These are phyloP conservation scores for Trichocladium uniseriatum DNA, from an alignment of 495 filamentous ascomycete species.

Conservation along the genomic window DNA sequence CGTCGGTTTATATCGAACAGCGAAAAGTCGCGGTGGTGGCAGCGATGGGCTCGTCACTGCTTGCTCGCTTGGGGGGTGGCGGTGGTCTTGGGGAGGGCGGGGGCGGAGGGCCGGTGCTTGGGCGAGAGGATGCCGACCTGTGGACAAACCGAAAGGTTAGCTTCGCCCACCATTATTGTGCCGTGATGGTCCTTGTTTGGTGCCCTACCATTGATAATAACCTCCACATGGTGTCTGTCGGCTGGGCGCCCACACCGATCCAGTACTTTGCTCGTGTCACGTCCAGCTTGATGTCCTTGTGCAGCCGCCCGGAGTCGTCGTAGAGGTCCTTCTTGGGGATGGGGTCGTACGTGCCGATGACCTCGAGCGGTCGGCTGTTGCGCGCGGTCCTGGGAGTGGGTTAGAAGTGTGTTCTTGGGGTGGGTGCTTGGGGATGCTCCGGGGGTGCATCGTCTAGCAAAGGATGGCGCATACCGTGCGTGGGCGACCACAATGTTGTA, in stretches of 20 bases:
- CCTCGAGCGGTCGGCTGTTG: conserved; percentile 81
- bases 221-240: conserved; percentile 80
- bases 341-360: conserved; percentile 91
- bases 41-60: neutral
- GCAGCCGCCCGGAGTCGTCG: conserved; percentile 55
- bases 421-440: neutral
- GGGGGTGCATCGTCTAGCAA: no score
- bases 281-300: conserved; percentile 89
- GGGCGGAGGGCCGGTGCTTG: conserved; percentile 23
- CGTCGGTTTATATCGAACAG: no score
- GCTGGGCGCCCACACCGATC: conserved; percentile 94
- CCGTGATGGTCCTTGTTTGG: neutral
- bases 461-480: conserved; percentile 59
- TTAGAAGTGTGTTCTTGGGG: conserved; percentile 1
- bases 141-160: neutral
- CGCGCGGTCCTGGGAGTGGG: conserved; percentile 54
- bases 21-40: no score
- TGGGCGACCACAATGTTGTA: conserved; percentile 97
- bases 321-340: conserved; percentile 63
- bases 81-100: neutral
- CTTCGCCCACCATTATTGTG: neutral
- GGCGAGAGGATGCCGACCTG: conserved; percentile 46
- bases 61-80: neutral
- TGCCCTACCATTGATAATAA: conserved; percentile 70
- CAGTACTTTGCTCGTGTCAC: conserved; percentile 77